Conservation (phyloP, 495 filamentous ascomycete species). For the Opeltia flavorubescens region DNA sequence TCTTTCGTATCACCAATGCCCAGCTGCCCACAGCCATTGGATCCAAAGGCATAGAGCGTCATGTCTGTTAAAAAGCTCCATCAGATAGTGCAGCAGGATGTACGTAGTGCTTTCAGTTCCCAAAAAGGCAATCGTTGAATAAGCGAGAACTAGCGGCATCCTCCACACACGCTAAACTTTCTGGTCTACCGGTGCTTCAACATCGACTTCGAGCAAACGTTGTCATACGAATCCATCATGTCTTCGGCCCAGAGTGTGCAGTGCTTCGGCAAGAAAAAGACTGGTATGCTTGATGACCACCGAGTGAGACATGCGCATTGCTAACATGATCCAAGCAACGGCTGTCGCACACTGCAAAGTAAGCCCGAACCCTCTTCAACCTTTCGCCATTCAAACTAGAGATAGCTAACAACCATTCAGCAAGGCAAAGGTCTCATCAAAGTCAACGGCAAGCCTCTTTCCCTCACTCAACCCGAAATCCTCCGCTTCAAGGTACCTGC, state of each 20-base stretch:
- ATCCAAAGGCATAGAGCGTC: slow-evolving; percentile 70
- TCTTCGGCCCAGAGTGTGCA: slow-evolving; percentile 72
- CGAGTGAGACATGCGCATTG: neutral
- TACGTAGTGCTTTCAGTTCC: neutral
- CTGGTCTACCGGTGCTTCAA: neutral
- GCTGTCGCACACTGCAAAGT: slow-evolving; percentile 93
- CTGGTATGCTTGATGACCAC: slow-evolving; percentile 33
- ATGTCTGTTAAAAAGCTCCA: slow-evolving; percentile 8
- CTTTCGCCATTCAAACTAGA: neutral
- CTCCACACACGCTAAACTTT: slow-evolving; percentile 11
- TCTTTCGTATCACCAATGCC: slow-evolving; percentile 65
- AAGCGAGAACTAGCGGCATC: slow-evolving; percentile 8
- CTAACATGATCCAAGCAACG: slow-evolving; percentile 39
- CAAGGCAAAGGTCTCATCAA: slow-evolving; percentile 88
- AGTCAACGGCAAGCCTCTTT: slow-evolving; percentile 94
- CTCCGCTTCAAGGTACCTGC: slow-evolving; percentile 79
- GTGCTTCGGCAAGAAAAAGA: slow-evolving; percentile 94
- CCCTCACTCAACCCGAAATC: slow-evolving; percentile 87
- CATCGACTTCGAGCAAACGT: neutral
- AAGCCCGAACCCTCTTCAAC: slow-evolving; percentile 21
- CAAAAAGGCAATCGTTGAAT: neutral
- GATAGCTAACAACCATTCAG: slow-evolving; percentile 25
- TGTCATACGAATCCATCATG: slow-evolving; percentile 37
- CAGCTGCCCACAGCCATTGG: slow-evolving; percentile 80
- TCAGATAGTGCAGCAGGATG: neutral